Conservation (phyloP, 441 rosid species). For the Euphorbia schlechtendalii region DNA sequence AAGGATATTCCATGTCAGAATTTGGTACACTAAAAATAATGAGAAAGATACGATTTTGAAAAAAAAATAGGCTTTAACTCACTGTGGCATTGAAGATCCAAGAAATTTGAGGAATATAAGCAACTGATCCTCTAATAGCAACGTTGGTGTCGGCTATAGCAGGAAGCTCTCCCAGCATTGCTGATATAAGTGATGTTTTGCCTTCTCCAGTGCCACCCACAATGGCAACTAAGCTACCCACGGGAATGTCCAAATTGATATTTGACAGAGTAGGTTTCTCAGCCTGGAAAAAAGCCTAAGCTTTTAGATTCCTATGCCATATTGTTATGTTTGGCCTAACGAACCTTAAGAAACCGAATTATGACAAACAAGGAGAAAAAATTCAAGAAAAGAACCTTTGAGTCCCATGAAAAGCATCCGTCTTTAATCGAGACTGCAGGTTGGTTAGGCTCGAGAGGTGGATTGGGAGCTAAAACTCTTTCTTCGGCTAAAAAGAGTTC, state of each 20-base stretch:
- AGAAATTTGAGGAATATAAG: constrained; percentile 94
- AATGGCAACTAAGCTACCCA: constrained; percentile 85
- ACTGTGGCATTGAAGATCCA: constrained; percentile 99
- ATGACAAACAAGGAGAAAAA: not conserved
- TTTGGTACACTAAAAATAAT: not conserved
- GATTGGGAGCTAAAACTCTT: constrained; percentile 69
- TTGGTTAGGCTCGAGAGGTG: constrained; percentile 67
- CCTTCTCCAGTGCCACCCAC: constrained; percentile 99
- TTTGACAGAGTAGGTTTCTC: constrained; percentile 62
- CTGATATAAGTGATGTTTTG: constrained; percentile 89
- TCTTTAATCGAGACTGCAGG: constrained; percentile 82
- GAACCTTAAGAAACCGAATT: not conserved
- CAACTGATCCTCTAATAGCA: constrained; percentile 73
- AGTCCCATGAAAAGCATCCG: constrained; percentile 93
- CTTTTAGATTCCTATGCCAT: not conserved
- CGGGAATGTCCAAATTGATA: constrained; percentile 74
- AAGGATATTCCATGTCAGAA: constrained; percentile 13
- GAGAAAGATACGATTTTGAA: not conserved
- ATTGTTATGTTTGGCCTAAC: not conserved
- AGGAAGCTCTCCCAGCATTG: constrained; percentile 94
- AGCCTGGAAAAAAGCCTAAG: constrained; percentile 35
- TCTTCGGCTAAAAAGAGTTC: constrained; percentile 85
- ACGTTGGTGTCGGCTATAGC: constrained; percentile 43
- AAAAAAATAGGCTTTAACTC: constrained; percentile 25
- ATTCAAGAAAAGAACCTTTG: constrained; percentile 40